Conservation (phyloP, 164 flowering plant species). For the Echeveria elegans region DNA sequence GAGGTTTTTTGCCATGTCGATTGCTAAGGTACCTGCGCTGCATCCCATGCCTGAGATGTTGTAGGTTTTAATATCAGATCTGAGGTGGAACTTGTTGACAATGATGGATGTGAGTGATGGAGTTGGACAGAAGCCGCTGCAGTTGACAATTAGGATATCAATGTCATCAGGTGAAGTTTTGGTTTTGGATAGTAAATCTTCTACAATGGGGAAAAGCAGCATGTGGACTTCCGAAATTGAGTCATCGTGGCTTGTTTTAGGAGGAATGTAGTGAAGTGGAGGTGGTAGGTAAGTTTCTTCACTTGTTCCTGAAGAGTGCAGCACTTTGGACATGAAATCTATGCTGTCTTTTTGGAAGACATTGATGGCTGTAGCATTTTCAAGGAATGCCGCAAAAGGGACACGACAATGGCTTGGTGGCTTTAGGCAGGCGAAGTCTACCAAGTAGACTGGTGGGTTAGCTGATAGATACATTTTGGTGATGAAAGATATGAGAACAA, state of each 20-base stretch:
- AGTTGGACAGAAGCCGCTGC: conserved; percentile 57
- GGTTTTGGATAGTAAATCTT: conserved; percentile 56
- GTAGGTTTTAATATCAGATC: conserved; percentile 45
- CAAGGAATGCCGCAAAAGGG: conserved; percentile 42
- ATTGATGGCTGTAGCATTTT: conserved; percentile 26
- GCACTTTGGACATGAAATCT: conserved; percentile 49
- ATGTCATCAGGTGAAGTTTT: conserved; percentile 32
- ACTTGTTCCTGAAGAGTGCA: conserved; percentile 46
- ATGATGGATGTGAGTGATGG: conserved; percentile 61
- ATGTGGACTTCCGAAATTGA: conserved; percentile 44
- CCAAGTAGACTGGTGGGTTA: conserved; percentile 32
- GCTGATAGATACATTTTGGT: conserved; percentile 17
- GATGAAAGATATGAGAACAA: conserved; percentile 12
- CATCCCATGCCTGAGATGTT: conserved; percentile 81
- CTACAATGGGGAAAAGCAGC: conserved; percentile 49
- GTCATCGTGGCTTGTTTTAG: conserved; percentile 33
- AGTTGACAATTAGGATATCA: conserved; percentile 55
- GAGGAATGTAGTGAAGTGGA: conserved; percentile 51
- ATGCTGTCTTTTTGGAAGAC: conserved; percentile 33
- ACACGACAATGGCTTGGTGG: conserved; percentile 50
- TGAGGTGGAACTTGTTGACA: conserved; percentile 45
- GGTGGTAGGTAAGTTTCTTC: conserved; percentile 60
- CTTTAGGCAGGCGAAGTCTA: conserved; percentile 56
- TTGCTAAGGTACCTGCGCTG: conserved; percentile 45
- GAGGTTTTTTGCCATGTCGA: conserved; percentile 43